These are phyloP conservation scores for Zygnema cylindricum DNA, from an alignment of 139 green algal species.

Conservation along the genomic window DNA sequence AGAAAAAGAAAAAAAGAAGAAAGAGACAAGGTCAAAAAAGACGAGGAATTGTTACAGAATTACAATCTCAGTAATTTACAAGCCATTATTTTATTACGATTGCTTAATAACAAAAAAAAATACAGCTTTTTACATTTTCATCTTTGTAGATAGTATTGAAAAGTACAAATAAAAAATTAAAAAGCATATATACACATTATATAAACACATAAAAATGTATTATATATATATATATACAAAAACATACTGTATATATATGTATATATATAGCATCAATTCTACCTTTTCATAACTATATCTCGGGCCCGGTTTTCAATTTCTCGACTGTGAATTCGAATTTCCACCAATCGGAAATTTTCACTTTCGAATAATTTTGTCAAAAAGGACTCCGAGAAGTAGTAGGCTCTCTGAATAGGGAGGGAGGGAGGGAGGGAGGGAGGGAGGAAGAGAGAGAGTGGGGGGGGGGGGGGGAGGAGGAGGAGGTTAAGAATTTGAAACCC, in stretches of 20 bases:
- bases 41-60: too few species aligned
- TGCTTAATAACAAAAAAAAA: slow-evolving; percentile 9
- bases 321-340: slow-evolving; percentile 42
- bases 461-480: too few species aligned
- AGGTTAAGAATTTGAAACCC: background rate
- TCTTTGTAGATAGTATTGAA: background rate
- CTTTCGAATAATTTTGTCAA: slow-evolving; percentile 30
- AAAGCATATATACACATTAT: background rate
- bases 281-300: slow-evolving; percentile 56
- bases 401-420: slow-evolving; percentile 28
- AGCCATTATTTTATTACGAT: too few species aligned
- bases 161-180: slow-evolving; percentile 14
- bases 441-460: too few species aligned
- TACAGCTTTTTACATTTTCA: too few species aligned
- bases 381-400: slow-evolving; percentile 49
- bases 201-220: background rate
- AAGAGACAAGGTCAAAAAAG: too few species aligned
- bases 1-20: too few species aligned
- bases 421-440: too few species aligned
- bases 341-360: slow-evolving; percentile 11
- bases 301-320: slow-evolving; percentile 23
- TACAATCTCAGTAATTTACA: too few species aligned
- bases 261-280: background rate
- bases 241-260: slow-evolving; percentile 8
- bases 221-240: slow-evolving; percentile 13